Evolutionary conservation across 2,329 filamentous ascomycete species (phyloP).

Genomic region (Botrytis sinoallii): DNA sequence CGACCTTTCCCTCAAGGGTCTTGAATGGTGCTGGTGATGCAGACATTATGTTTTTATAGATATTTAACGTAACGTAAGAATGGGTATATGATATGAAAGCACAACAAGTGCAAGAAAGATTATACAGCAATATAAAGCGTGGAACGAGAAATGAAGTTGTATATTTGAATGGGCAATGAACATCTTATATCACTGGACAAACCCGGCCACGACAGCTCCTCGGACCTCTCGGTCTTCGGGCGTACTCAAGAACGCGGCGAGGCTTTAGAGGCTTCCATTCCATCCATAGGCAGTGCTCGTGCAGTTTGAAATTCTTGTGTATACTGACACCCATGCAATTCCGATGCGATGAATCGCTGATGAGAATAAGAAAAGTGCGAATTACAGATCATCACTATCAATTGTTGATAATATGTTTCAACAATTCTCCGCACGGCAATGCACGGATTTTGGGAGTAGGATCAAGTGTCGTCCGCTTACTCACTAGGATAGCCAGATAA

Average conservation of each 20-base stretch:
- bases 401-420: conserved; percentile 6
- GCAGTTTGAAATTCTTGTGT: conserved; percentile 2
- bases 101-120: background rate
- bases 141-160: background rate
- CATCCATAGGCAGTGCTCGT: background rate
- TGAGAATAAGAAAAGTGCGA: background rate
- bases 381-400: background rate
- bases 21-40: conserved; percentile 15
- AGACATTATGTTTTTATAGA: conserved; percentile 8
- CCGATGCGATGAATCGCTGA: background rate
- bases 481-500: background rate
- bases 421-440: conserved; percentile 7
- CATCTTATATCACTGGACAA: conserved; percentile 17
- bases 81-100: conserved; percentile 8
- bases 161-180: background rate
- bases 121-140: background rate
- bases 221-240: conserved; percentile 19
- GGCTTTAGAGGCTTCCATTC: conserved; percentile 11
- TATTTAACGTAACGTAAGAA: background rate
- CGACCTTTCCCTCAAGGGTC: conserved; percentile 58
- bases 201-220: background rate
- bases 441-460: conserved; percentile 1
- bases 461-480: conserved; percentile 15
- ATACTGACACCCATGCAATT: background rate
- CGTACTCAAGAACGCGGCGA: conserved; percentile 15